Base-by-base conservation (phyloP, 345 rosid species). In the Laguncularia racemosa region DNA sequence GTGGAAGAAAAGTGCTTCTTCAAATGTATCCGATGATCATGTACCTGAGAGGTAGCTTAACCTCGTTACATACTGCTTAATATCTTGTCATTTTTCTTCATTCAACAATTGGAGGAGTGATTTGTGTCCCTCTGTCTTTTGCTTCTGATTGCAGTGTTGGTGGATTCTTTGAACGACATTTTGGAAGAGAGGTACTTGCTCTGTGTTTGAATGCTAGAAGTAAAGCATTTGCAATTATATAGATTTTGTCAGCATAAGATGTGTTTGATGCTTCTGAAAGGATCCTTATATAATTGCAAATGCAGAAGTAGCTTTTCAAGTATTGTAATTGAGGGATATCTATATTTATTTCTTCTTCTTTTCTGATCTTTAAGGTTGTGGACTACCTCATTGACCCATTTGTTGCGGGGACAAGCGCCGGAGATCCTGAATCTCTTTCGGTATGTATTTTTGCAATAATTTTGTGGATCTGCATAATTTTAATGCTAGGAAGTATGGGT, bases 341-440 rank as follows among this genome's bases (percentile, higher is more conserved):
- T 15, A 15, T n/a, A 26, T 60, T 51, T 17, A 13, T 44, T 67
- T 53, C 51, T 69, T 38, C 53, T 66, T 62, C 17, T 44, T 62
- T 21, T 67, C 46, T 63, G 58, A 48, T 51, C 47, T 58, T n/a
- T 19, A 62, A 92, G 98, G 92, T 92, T 70, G 96, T 92, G 71
- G 95, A 92, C 78, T 92, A 86, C 78, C 87, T 92, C 55, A 75
- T 92, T 21, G 91, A 92, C 66, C 98, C 98, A 63, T 83, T 92
- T 77, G 82, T 92, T 70, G 96, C 89, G 68, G 96, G 98, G 65
- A 88, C 96, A 64, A 81, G 82, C 73, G 98, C 83, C 64, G 91
- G 62, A 15, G 95, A 92, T 68, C 93, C 96, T 14, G 86, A 88
- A 51, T 82, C 95, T 56, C 93, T 92, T 72, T 89, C 95, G 71